Base-by-base conservation (phyloP, 2,329 filamentous ascomycete species). In the Epichloe brachyelytri region DNA sequence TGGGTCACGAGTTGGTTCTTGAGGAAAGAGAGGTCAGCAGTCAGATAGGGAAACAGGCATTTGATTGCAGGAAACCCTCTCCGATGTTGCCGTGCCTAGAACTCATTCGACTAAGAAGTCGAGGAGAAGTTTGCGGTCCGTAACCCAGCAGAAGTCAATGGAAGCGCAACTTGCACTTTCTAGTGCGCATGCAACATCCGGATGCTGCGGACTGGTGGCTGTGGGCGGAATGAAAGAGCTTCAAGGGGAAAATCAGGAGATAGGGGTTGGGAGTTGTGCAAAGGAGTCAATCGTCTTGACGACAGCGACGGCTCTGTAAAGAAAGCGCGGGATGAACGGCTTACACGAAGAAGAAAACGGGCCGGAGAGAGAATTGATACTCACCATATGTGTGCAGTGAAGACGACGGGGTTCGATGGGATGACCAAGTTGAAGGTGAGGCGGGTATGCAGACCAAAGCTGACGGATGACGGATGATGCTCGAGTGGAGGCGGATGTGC, bases 11-110 rank as follows among this genome's bases (percentile, higher is more conserved):
- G 5, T 14, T 43, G 30, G 17, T n/a, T 15, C 50, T 52, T 39
- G 19, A 36, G 45, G 46, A 43, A 50, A 45, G 40, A 34, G 44
- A 40, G 36, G 45, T 53, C 41, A 51, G 49, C 26, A 46, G 34
- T 15, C 30, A 14, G 12, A 19, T 22, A 14, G 12, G 34, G n/a
- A 48, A 22, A 15, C 15, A 15, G 20, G 36, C 37, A 19, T 30
- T 19, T 7, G n/a, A 39, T n/a, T 11, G 10, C 46, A 15, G 20
- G 8, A 8, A 15, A 37, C 10, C 4, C 37, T 33, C 15, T 47
- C 38, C 46, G 22, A 33, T 14, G 14, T 20, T 26, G 37, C 37
- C 36, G n/a, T n/a, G 19, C 26, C 46, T 36, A n/a, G 34, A 33
- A 6, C n/a, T 17, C 20, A 14, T 17, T 33, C n/a, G 22, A 37